Conservation (phyloP, 2,329 filamentous ascomycete genomes). For the Lomentospora prolificans region DNA sequence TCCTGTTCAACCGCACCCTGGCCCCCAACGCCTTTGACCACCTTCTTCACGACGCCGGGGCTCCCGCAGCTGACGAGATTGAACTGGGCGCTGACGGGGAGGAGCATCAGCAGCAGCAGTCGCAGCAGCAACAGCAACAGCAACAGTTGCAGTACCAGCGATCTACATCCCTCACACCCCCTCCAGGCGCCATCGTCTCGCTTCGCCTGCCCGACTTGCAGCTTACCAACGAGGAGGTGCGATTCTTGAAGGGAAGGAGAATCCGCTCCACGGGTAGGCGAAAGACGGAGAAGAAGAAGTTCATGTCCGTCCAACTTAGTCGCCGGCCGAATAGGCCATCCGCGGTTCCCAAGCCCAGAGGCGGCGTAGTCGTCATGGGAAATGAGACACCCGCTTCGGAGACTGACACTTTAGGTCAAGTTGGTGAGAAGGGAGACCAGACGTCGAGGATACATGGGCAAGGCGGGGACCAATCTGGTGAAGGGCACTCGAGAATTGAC, state of each 20-base stretch:
- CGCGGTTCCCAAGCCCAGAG: conserved; percentile 7
- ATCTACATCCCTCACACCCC: conserved; percentile 30
- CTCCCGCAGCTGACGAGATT: background rate
- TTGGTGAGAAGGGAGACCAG: too few relatives aligned
- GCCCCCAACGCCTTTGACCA: conserved; percentile 15
- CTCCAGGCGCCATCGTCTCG: conserved; percentile 21
- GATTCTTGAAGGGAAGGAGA: conserved; percentile 22
- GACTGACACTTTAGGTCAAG: too few relatives aligned
- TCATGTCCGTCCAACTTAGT: conserved; percentile 14
- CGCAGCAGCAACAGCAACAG: background rate
- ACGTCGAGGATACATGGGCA: too few relatives aligned
- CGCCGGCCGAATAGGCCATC: conserved; percentile 11
- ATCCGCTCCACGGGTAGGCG: conserved; percentile 13
- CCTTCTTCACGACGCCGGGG: background rate
- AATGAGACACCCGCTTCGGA: background rate
- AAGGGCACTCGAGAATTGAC: conserved; percentile 11
- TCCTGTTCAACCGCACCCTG: conserved; percentile 46
- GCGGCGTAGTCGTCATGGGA: conserved; percentile 7
- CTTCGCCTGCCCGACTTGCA: conserved; percentile 28
- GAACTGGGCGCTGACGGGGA: background rate
- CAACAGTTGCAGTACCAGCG: conserved; percentile 16
- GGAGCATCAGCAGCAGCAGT: background rate
- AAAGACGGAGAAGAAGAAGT: conserved; percentile 16
- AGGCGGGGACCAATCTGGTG: conserved; percentile 16
- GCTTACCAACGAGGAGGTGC: conserved; percentile 26